Percentiles rank a stretch among this genome's conserved stretches.
Conservation (phyloP, 2,329 filamentous ascomycete genomes). For the Pseudogymnoascus verrucosus region DNA sequence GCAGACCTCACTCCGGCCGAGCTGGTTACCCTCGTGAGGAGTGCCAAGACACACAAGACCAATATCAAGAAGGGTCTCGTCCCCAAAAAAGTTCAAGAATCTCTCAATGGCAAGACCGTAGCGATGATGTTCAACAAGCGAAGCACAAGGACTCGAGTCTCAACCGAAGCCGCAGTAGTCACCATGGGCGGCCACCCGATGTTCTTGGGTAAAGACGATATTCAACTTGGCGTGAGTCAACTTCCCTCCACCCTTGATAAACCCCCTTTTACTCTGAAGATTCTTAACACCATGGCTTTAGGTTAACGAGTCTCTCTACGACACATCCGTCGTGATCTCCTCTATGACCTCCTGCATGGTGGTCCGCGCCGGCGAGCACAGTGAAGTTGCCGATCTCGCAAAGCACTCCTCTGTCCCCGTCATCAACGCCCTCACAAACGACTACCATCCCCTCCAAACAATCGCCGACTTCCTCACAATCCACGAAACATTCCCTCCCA, state of each 20-base stretch:
- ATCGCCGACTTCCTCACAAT: slow-evolving; percentile 93
- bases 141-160: slow-evolving; percentile 86
- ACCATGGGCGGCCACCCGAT: slow-evolving; percentile 87
- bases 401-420: slow-evolving; percentile 70
- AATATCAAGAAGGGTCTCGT: slow-evolving; percentile 63
- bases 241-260: background rate
- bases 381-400: slow-evolving; percentile 64
- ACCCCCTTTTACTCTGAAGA: background rate
- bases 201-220: slow-evolving; percentile 94
- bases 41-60: slow-evolving; percentile 70
- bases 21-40: slow-evolving; percentile 72
- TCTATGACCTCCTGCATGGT: slow-evolving; percentile 84
- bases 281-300: slow-evolving; percentile 25
- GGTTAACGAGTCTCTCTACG: slow-evolving; percentile 91
- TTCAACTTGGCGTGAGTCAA: slow-evolving; percentile 72
- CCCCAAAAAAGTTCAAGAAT: slow-evolving; percentile 49
- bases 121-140: slow-evolving; percentile 97
- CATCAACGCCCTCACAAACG: slow-evolving; percentile 81
- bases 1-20: slow-evolving; percentile 74
- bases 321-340: slow-evolving; percentile 88
- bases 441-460: slow-evolving; percentile 88
- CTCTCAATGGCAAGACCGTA: slow-evolving; percentile 69
- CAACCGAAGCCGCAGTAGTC: slow-evolving; percentile 84
- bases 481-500: slow-evolving; percentile 61
- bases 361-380: slow-evolving; percentile 68